phyloP scores from a whole-genome alignment of 2,329 filamentous ascomycete species.

The Mariannaea sp. region DNA sequence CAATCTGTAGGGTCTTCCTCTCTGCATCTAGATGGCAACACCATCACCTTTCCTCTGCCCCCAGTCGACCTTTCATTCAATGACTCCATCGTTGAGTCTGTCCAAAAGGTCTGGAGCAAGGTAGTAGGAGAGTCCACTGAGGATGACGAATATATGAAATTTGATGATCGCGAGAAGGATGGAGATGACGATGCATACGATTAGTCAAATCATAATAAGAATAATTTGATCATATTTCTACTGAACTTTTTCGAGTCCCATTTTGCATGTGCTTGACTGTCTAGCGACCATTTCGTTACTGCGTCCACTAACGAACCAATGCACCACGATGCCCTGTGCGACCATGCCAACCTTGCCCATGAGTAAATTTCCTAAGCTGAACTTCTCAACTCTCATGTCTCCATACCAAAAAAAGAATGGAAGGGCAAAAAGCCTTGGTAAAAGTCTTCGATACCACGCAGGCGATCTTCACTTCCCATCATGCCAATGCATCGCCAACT shows the following conservation, averaged over 20 bases:
- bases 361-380: too few relatives aligned
- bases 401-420: too few relatives aligned
- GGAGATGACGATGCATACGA: conserved; percentile 63
- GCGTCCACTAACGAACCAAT: too few relatives aligned
- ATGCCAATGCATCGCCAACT: too few relatives aligned
- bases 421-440: too few relatives aligned
- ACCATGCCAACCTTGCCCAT: too few relatives aligned
- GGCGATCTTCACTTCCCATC: too few relatives aligned
- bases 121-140: conserved; percentile 58
- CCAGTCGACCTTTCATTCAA: conserved; percentile 74
- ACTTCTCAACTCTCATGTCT: too few relatives aligned
- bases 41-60: conserved; percentile 62
- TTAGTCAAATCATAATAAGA: conserved; percentile 23
- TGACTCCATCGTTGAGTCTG: conserved; percentile 68
- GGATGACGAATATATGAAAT: conserved; percentile 69
- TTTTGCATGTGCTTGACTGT: too few relatives aligned
- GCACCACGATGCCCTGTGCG: too few relatives aligned
- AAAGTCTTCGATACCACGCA: too few relatives aligned
- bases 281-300: too few relatives aligned
- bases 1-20: conserved; percentile 45
- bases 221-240: neutral
- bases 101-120: conserved; percentile 71
- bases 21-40: conserved; percentile 44
- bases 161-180: conserved; percentile 72
- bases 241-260: neutral